Base-by-base conservation (phyloP, 2,329 filamentous ascomycete species). In the Apiospora arundinis region DNA sequence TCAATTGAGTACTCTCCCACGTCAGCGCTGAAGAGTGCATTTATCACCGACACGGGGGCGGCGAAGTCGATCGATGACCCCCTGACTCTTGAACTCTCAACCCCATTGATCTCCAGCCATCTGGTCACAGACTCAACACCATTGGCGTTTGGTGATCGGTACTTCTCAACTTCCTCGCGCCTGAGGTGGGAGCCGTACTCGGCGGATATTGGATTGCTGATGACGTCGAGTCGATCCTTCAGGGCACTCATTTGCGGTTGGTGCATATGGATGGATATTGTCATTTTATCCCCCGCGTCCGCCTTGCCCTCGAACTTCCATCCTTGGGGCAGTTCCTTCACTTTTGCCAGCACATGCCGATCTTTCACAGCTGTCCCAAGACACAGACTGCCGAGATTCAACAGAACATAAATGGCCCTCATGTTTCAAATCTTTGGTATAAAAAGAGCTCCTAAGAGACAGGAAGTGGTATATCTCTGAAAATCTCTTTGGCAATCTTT, bases 31-130 rank as follows among this genome's bases (percentile, higher is more conserved):
- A 88, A 81, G 1, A 88, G 78, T 5, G 76, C 73, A 71, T 84
- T 81, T 2, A 83, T 82, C 16, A 80, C 73, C 18, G 76, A 73
- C 11, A 84, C 83, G 0, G 84, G 84, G 0, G 83, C 80, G 49
- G 81, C 80, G 66, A 86, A 81, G 67, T 81, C 79, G 70, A 88
- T 76, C 80, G 84, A 85, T 18, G 85, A 81, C 28, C 81, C 80
- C 37, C 82, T 78, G 0, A 75, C 73, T 0, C 76, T 77, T 11
- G 79, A 74, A 25, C 81, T 75, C 6, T 73, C 73, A 32, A 87
- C 78, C 6, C 81, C 82, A 52, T 80, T 80, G 2, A 79, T 76
- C 40, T 75, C 75, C 2, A 88, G 78, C 86, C 86, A 88, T 9
- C 73, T 70, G 7, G 81, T 71, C 4, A 88, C 84, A 0, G 76